Evolutionary conservation across 768 basidiomycete species (phyloP), one percentile per base, ranked within the genome.

Genomic region (Phylloporus arenicola): DNA sequence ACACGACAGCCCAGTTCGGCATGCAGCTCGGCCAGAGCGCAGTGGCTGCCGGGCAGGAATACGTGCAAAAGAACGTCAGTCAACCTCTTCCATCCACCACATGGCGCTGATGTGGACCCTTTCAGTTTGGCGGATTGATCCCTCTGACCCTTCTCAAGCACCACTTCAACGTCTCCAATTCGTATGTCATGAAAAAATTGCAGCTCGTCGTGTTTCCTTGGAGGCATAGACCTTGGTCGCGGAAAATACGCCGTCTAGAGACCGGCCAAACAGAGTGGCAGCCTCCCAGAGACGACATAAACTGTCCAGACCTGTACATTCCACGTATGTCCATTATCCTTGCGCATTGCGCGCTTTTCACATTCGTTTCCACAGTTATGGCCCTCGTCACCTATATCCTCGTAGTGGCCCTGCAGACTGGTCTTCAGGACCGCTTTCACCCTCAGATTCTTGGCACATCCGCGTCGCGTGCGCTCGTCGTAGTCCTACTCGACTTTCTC

Each of bases 241-340:
- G 95, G 8, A 80, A 82, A 52, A 64, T 84, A 11, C 73, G 70
- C 45, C 77, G 88, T 44, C 75, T 81, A 19, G 86, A 90, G 61
- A 73, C 83, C 54, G 64, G 80, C 51, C 62, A 70, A 22, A 79
- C 80, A 4, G 89, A 94, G 60, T 98, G 84, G 81, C 82, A 87
- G 47, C 74, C 90, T 4, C 96, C 96, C 3, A 73, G 95, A 47
- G 92, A 97, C 31, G 96, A 99, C 62, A 80, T 98, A 57, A 98
- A 98, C 60, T 86, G 83, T 48, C 96, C 96, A 0, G 96, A 99
- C 70, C 72, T 99, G 17, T 99, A 99, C 66, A 98, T 99, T 54
- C 96, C 96, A 2, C 75, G 92, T 92, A 46, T 38, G 75, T 65
- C 24, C 51, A 27, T 29, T 2, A 16, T 50, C 37, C 4, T 22